A percentile compares a stretch with the other conserved stretches of the same genome.
Evolutionary conservation across 345 rosid species (phyloP).

Genomic region (Cardamine occulta): DNA sequence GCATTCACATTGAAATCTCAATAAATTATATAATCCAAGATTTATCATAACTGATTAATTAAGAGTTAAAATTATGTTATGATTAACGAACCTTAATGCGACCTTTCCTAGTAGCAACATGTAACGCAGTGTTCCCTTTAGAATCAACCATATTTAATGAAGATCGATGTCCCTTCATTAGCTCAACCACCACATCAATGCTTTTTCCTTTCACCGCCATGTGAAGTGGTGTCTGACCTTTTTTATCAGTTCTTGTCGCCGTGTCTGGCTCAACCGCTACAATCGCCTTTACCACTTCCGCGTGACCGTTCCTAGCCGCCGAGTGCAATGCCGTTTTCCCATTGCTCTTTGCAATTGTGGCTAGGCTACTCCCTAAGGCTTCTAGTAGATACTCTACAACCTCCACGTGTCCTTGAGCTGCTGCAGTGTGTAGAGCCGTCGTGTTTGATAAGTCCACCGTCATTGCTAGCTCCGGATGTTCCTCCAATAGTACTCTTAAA

Average conservation of each 20-base stretch:
- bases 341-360: slow-evolving; percentile 82
- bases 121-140: slow-evolving; percentile 81
- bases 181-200: slow-evolving; percentile 62
- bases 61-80: background rate
- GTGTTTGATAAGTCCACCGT: slow-evolving; percentile 90
- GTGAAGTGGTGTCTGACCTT: slow-evolving; percentile 95
- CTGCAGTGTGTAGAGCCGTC: slow-evolving; percentile 88
- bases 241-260: slow-evolving; percentile 71
- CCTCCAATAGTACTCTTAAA: slow-evolving; percentile 69
- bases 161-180: slow-evolving; percentile 67
- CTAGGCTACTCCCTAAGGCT: slow-evolving; percentile 71
- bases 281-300: slow-evolving; percentile 72
- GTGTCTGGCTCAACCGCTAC: slow-evolving; percentile 63
- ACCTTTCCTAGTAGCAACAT: slow-evolving; percentile 82
- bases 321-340: slow-evolving; percentile 95
- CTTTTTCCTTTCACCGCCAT: slow-evolving; percentile 94
- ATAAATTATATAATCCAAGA: background rate
- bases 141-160: slow-evolving; percentile 67
- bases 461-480: slow-evolving; percentile 86
- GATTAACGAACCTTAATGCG: slow-evolving; percentile 62
- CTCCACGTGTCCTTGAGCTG: slow-evolving; percentile 86
- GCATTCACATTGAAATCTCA: slow-evolving; percentile 26
- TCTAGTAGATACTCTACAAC: slow-evolving; percentile 68
- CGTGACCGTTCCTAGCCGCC: slow-evolving; percentile 86
- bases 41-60: background rate